Evolutionary conservation across 768 basidiomycete genomes (phyloP), one percentile per base, ranked within the genome.

Genomic region (Daedalea quercina): DNA sequence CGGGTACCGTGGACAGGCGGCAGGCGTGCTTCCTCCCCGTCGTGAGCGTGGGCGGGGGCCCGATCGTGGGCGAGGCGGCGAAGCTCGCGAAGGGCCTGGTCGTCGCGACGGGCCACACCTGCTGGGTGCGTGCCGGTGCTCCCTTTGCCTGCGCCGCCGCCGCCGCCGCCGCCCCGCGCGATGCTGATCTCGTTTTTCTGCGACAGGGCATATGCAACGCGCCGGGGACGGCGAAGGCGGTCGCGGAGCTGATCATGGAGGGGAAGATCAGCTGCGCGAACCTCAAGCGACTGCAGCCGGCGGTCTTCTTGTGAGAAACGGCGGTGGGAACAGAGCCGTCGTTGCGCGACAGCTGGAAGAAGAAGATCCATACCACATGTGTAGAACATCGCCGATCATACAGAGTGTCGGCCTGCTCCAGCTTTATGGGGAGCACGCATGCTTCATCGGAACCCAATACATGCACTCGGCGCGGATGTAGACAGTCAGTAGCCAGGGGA

Each of bases 11-110:
- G 1, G 77, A 79, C 40, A 70, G 63, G 33, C 70, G 73, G 35
- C 83, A 85, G 67, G 90, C 90, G 4, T 95, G 92, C 64, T 94
- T 81, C 66, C 67, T 94, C 52, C 91, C 93, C 0, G 72, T 77
- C 6, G 80, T 84, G 23, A 73, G 69, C 46, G 63, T 57, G 1
- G 75, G 76, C 0, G 85, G 81, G 1, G 82, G 84, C 2, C 91
- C 91, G 0, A 80, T 93, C 41, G 67, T 95, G 1, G 90, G 88
- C 0, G 76, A 80, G 58, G 80, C 83, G 12, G 63, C 57, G 8
- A 65, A 63, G 22, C 73, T 83, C 35, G 78, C 81, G 2, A 76
- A 77, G 57, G 85, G 88, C 0, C 63, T 93, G 51, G 79, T 79
- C 53, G 72, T 94, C 25, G 89, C 83, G 0, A 81, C 82, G 7